phyloP scores from a whole-genome alignment of 78 protist species.

The Anaeramoeba flamelloides region DNA sequence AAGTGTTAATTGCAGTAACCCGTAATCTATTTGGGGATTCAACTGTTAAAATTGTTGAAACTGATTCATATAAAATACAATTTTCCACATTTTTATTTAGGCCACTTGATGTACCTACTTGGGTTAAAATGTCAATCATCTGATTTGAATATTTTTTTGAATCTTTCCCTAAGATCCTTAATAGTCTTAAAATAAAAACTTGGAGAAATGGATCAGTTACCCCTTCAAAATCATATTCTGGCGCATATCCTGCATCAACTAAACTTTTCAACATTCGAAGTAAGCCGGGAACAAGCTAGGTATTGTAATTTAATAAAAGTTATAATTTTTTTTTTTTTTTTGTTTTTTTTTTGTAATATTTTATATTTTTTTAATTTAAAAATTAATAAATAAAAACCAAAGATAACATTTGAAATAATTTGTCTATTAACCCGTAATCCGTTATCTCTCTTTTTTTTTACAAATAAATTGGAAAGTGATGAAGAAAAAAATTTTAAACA shows the following conservation, averaged over 20 bases:
- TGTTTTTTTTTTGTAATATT: no score
- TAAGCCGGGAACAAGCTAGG: slow-evolving; percentile 38
- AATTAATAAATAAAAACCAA: no score
- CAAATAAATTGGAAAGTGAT: no score
- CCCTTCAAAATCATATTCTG: slow-evolving; percentile 89
- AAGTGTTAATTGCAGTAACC: slow-evolving; percentile 76
- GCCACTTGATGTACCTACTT: slow-evolving; percentile 55
- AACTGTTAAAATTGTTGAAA: slow-evolving; percentile 75
- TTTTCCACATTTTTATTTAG: slow-evolving; percentile 82
- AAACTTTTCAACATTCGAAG: slow-evolving; percentile 54
- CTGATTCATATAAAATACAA: slow-evolving; percentile 84
- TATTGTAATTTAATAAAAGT: neutral
- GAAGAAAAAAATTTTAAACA: no score
- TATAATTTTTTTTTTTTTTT: no score
- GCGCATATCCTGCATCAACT: slow-evolving; percentile 46
- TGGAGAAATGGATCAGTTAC: slow-evolving; percentile 93
- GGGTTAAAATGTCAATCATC: slow-evolving; percentile 87
- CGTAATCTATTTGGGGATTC: slow-evolving; percentile 26
- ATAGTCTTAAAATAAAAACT: slow-evolving; percentile 55
- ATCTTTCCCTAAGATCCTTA: slow-evolving; percentile 57
- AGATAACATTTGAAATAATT: no score
- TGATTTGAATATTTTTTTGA: slow-evolving; percentile 46
- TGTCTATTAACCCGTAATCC: no score
- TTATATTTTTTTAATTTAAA: no score
- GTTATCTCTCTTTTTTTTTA: no score